phyloP scores from a whole-genome alignment of 2,329 filamentous ascomycete species.

The Achaetomium macrosporum region DNA sequence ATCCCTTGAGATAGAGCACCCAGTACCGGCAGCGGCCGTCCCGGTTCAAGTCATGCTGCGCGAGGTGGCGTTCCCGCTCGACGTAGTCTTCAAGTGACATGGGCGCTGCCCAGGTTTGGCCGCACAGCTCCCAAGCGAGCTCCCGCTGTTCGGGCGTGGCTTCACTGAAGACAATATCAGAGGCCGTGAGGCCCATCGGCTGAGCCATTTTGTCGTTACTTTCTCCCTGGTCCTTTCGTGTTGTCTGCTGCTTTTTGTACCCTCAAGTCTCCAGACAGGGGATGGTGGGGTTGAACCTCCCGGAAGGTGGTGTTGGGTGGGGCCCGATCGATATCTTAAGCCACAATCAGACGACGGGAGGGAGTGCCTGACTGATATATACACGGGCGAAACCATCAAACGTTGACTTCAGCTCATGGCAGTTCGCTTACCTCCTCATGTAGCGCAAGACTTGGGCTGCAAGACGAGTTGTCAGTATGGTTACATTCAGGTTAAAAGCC shows the following conservation, averaged over 20 bases:
- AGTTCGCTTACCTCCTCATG: no score
- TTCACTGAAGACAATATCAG: slow-evolving; percentile 27
- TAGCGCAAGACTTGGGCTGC: no score
- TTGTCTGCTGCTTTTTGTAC: no score
- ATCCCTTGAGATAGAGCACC: slow-evolving; percentile 27
- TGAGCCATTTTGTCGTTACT: slow-evolving; percentile 17
- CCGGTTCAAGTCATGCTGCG: slow-evolving; percentile 25
- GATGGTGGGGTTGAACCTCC: no score
- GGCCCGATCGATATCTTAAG: neutral
- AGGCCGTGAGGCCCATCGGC: slow-evolving; percentile 17
- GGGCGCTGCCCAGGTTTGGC: slow-evolving; percentile 28
- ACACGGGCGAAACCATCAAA: no score
- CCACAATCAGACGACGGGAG: neutral
- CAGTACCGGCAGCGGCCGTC: slow-evolving; percentile 28
- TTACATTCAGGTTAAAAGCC: no score
- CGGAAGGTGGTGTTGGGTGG: neutral
- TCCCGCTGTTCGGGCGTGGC: slow-evolving; percentile 28
- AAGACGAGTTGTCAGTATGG: no score
- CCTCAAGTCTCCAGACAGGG: no score
- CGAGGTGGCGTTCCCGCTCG: slow-evolving; percentile 26
- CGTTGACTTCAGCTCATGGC: no score
- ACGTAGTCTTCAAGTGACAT: slow-evolving; percentile 28
- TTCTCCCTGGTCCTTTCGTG: no score
- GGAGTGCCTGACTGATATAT: neutral
- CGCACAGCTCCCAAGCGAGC: slow-evolving; percentile 29